Percentiles rank a stretch among this genome's conserved stretches.
phyloP scores from a whole-genome alignment of 2,329 filamentous ascomycete species.

The Rhynchosporium secalis region DNA sequence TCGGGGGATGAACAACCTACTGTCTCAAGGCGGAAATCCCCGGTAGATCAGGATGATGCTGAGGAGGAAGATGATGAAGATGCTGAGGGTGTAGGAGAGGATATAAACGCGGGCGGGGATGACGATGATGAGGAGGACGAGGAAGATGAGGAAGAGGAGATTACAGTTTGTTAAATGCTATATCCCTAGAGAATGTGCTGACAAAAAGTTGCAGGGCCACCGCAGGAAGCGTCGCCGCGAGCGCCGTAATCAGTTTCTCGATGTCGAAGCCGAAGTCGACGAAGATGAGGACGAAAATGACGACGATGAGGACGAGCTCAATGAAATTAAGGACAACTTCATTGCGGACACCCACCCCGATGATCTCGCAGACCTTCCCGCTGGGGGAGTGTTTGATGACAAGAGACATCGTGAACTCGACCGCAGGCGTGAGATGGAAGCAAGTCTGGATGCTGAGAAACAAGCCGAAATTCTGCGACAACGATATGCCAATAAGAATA shows the following conservation, averaged over 20 bases:
- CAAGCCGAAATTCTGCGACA: conserved; percentile 84
- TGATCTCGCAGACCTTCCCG: conserved; percentile 74
- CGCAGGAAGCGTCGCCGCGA: conserved; percentile 79
- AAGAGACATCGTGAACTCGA: conserved; percentile 92
- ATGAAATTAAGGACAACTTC: conserved; percentile 75
- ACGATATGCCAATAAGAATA: conserved; percentile 81
- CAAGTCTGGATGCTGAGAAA: conserved; percentile 89
- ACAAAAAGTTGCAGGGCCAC: conserved; percentile 51
- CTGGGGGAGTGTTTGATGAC: conserved; percentile 81
- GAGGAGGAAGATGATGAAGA: conserved; percentile 48
- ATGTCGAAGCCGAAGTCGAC: conserved; percentile 97
- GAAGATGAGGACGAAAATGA: conserved; percentile 85
- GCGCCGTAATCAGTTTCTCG: conserved; percentile 82
- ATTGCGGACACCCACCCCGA: conserved; percentile 89
- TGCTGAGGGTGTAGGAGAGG: conserved; percentile 46
- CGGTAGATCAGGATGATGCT: conserved; percentile 44
- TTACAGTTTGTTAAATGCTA: conserved; percentile 43
- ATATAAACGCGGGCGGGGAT: conserved; percentile 38
- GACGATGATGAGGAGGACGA: conserved; percentile 50
- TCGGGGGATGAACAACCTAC: conserved; percentile 49
- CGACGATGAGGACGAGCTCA: conserved; percentile 86
- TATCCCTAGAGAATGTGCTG: conserved; percentile 2
- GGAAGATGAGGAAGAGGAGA: conserved; percentile 68
- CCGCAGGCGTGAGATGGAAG: conserved; percentile 81
- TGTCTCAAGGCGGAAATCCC: conserved; percentile 28